Base-by-base conservation (phyloP, 768 basidiomycete species). In the Kondoa malvinella region DNA sequence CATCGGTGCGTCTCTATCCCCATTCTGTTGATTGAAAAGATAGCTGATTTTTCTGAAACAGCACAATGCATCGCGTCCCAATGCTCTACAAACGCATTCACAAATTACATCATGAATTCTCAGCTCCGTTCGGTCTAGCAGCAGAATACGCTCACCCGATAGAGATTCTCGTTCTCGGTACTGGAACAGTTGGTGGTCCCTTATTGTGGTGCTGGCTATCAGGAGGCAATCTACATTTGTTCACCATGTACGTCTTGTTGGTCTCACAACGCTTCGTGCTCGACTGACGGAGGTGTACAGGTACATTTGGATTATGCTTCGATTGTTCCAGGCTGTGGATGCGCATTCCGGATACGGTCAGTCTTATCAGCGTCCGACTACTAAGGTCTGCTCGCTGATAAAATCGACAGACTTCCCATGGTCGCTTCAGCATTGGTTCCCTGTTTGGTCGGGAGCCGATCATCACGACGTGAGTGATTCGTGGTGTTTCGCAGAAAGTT, bases 121-220 rank as follows among this genome's bases (percentile, higher is more conserved):
- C 87, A 8, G 94, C 94, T 21, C 95, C 95, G 0, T 95, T 97
- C 75, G 95, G 95, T 69, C 84, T 99, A 32, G 92, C 89, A 1
- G 94, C 95, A 1, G 94, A 99, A 77, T 97, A 96, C 76, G 92
- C 95, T 0, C 95, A 99, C 78, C 95, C 95, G 0, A 85, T 90
- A 14, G 95, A 99, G 77, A 88, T 94, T 65, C 84, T 95, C 76
- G 91, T 96, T 72, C 86, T 97, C 65, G 92, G 92, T 29, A 83
- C 85, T 21, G 95, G 94, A 34, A 95, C 94, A 1, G 85, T 99
- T 71, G 81, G 82, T 33, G 66, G 63, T 29, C 61, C 60, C 12
- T 27, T 71, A 29, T 57, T 71, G 26, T 69, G 68, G 68, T 69
- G 87, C 78, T 84, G 79, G 79, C 83, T 88, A 76, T 85, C 84